Percentiles rank a stretch among this genome's conserved stretches.
These are phyloP conservation scores for Gaeumannomyces tritici DNA, from an alignment of 2,329 filamentous ascomycete genomes.

Conservation along the genomic window DNA sequence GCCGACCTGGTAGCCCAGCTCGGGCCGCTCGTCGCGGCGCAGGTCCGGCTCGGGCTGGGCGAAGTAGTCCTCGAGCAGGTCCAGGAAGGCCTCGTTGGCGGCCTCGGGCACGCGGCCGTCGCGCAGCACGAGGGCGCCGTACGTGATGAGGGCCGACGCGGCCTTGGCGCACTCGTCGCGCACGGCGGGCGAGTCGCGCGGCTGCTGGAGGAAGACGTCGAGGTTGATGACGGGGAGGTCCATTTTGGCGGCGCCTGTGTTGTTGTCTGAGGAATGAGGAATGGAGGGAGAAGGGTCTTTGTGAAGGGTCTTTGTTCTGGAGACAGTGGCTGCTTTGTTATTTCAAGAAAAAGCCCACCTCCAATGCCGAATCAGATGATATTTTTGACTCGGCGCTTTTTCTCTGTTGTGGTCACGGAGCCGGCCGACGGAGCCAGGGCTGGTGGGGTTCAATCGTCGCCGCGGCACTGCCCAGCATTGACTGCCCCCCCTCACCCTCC, in stretches of 20 bases:
- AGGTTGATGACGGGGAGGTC: conserved; percentile 51
- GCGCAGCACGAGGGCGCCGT: conserved; percentile 50
- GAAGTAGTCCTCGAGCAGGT: conserved; percentile 57
- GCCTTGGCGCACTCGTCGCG: conserved; percentile 43
- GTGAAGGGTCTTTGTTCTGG: neutral
- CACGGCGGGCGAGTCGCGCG: conserved; percentile 30
- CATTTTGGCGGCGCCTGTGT: conserved; percentile 24
- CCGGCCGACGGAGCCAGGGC: neutral
- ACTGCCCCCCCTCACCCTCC: no score
- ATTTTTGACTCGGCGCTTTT: neutral
- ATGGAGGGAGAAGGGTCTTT: neutral
- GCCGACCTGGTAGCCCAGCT: conserved; percentile 50
- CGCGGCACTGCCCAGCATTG: no score
- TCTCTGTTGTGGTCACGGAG: neutral
- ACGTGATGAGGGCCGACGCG: conserved; percentile 46
- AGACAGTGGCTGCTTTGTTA: neutral
- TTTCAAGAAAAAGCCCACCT: neutral
- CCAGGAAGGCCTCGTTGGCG: conserved; percentile 48
- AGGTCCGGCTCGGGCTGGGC: conserved; percentile 40
- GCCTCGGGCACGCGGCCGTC: conserved; percentile 46
- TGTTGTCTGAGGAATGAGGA: neutral
- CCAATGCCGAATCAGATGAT: neutral
- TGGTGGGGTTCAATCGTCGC: neutral
- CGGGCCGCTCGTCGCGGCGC: conserved; percentile 42
- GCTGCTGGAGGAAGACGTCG: conserved; percentile 41